A percentile compares a stretch with the other conserved stretches of the same genome.
Evolutionary conservation across 2,329 filamentous ascomycete species (phyloP).

Genomic region (Lasiodiplodia sp.): DNA sequence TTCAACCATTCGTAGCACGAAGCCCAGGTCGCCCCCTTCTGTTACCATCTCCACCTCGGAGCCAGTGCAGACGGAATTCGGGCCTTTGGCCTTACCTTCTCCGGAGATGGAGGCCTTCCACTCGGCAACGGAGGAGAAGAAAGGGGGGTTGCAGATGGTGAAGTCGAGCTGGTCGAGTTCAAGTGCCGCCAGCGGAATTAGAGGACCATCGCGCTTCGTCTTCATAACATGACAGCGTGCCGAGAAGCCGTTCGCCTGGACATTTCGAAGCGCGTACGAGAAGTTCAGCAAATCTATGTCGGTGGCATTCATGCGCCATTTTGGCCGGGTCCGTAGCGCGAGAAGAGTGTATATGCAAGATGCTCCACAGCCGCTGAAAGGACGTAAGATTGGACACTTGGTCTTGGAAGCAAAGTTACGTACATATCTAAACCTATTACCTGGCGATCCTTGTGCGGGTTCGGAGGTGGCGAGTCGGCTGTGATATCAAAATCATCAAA

Average conservation of each 20-base stretch:
- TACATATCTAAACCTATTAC: constrained; percentile 79
- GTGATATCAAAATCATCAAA: constrained; percentile 38
- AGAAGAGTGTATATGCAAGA: constrained; percentile 91
- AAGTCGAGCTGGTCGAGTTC: constrained; percentile 72
- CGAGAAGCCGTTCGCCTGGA: constrained; percentile 69
- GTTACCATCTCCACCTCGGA: constrained; percentile 86
- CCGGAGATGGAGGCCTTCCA: constrained; percentile 67
- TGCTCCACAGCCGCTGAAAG: constrained; percentile 76
- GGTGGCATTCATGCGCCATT: constrained; percentile 64
- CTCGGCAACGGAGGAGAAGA: constrained; percentile 79
- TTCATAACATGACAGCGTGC: constrained; percentile 69
- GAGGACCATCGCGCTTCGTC: constrained; percentile 57
- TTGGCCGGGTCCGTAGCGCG: constrained; percentile 70
- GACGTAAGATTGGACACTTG: background rate
- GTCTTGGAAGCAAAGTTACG: constrained; percentile 2
- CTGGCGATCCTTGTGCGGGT: constrained; percentile 52
- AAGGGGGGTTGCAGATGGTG: constrained; percentile 93
- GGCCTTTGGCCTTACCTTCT: constrained; percentile 68
- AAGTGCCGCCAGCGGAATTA: constrained; percentile 69
- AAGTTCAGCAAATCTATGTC: constrained; percentile 81
- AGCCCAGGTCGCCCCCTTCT: constrained; percentile 76
- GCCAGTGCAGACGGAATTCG: constrained; percentile 78
- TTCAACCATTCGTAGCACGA: constrained; percentile 73
- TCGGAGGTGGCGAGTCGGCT: constrained; percentile 5
- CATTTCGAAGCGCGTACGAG: constrained; percentile 70